phyloP scores from a whole-genome alignment of 1,139 yeast genomes.

The Pichia terricola region DNA sequence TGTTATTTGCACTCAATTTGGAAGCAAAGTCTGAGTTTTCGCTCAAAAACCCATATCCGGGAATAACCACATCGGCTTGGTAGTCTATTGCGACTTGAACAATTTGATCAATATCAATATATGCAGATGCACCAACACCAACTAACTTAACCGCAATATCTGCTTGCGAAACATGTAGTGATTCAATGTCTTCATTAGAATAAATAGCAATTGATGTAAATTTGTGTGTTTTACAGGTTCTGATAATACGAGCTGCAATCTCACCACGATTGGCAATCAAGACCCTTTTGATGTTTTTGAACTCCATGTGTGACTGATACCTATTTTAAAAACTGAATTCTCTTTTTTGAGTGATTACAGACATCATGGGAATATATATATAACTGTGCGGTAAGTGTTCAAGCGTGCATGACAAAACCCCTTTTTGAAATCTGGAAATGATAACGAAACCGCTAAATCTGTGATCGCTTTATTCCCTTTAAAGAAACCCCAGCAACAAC shows the following conservation, averaged over 20 bases:
- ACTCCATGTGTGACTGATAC: conserved; percentile 6
- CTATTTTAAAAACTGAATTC: neutral
- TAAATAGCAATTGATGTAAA: conserved; percentile 33
- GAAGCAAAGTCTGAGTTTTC: conserved; percentile 37
- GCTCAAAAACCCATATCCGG: conserved; percentile 38
- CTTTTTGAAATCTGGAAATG: too few relatives aligned
- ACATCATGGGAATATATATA: too few relatives aligned
- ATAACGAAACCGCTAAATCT: too few relatives aligned
- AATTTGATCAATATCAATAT: conserved; percentile 34
- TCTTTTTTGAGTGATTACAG: too few relatives aligned
- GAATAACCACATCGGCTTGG: conserved; percentile 35
- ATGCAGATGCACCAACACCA: conserved; percentile 34
- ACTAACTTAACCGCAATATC: conserved; percentile 28
- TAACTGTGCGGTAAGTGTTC: too few relatives aligned
- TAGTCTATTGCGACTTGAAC: conserved; percentile 31
- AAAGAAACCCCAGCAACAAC: too few relatives aligned
- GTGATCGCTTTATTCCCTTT: too few relatives aligned
- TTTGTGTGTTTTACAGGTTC: conserved; percentile 28
- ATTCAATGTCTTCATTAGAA: conserved; percentile 34
- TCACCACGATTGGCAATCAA: conserved; percentile 40
- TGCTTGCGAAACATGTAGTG: conserved; percentile 32
- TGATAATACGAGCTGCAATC: conserved; percentile 35
- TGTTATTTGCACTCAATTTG: conserved; percentile 28
- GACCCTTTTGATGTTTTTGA: conserved; percentile 20
- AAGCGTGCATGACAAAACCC: too few relatives aligned